phyloP scores from a whole-genome alignment of 257 asterid species.

The Parsonsia alboflavescens region DNA sequence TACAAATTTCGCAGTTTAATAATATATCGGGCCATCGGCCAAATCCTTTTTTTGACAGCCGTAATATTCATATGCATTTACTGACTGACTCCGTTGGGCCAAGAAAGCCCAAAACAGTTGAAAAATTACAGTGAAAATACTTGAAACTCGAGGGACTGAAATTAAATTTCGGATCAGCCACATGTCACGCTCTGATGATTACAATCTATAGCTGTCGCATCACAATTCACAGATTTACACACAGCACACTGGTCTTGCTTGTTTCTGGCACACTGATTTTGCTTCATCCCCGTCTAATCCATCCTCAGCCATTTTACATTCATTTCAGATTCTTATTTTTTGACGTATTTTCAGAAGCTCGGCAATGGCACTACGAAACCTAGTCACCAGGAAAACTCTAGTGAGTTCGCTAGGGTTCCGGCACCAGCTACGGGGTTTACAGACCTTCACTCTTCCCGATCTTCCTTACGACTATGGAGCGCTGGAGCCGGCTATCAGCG shows the following conservation, averaged over 20 bases:
- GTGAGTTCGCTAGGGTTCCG: constrained; percentile 28
- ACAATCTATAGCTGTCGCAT: background rate
- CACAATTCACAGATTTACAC: background rate
- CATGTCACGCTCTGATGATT: background rate
- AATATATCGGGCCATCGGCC: too few species aligned
- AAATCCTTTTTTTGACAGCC: too few species aligned
- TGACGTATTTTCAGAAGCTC: constrained; percentile 1
- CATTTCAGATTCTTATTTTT: background rate
- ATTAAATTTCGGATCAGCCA: background rate
- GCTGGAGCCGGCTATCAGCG: constrained; percentile 81
- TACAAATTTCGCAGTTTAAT: too few species aligned
- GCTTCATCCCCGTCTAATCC: background rate
- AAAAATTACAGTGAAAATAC: background rate
- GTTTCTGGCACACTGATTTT: background rate
- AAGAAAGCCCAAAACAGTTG: background rate
- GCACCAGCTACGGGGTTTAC: constrained; percentile 45
- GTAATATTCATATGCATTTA: too few species aligned
- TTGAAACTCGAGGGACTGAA: background rate
- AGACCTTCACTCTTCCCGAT: constrained; percentile 74
- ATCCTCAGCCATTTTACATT: background rate
- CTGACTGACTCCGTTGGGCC: background rate
- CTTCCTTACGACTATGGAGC: constrained; percentile 86
- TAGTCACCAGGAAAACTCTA: constrained; percentile 33
- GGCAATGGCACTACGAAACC: constrained; percentile 63
- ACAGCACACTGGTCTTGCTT: too few species aligned